Evolutionary conservation across 2,329 filamentous ascomycete genomes (phyloP), one percentile per base, ranked within the genome.

Genomic region (Blastomyces silverae): DNA sequence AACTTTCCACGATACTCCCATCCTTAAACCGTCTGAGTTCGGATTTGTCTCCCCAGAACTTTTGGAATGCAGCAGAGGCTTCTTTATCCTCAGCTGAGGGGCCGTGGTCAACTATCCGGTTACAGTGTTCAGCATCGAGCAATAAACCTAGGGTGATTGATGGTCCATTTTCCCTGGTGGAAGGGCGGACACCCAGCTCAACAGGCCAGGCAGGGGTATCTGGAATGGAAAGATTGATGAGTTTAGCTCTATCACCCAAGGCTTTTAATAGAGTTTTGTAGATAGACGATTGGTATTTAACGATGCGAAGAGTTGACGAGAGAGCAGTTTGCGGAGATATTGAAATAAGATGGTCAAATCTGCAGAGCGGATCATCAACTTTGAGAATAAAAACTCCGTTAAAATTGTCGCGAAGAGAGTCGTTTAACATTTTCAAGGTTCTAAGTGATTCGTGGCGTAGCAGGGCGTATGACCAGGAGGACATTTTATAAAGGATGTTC

Each of bases 11-110:
- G 69, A 99, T 97, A 70, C 89, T 93, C 28, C 94, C 94, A 72
- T 97, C 92, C 71, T 92, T 95, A 81, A 99, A 99, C 25, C 94
- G 89, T 68, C 94, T 86, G 57, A 99, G 82, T 75, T 99, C 94
- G 1, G 94, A 86, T 74, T 94, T 96, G 11, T 93, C 89, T 7
- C 93, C 94, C 94, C 95, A 99, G 74, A 99, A 97, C 44, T 88
- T 85, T 46, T 91, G 89, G 75, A 97, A 99, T 42, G 83, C 83
- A 11, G 87, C 86, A 31, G 92, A 89, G 68, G 91, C 90, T 68
- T 89, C 87, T 76, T 93, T 92, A 66, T 94, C 85, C 73, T 97
- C 92, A 1, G 91, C 90, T 0, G 88, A 80, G 5, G 94, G 94
- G 0, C 94, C 94, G 74, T 92, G 90, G 69, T 99, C 94, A 67